Conservation (phyloP, 345 rosid species). For the Physaria fendleri region DNA sequence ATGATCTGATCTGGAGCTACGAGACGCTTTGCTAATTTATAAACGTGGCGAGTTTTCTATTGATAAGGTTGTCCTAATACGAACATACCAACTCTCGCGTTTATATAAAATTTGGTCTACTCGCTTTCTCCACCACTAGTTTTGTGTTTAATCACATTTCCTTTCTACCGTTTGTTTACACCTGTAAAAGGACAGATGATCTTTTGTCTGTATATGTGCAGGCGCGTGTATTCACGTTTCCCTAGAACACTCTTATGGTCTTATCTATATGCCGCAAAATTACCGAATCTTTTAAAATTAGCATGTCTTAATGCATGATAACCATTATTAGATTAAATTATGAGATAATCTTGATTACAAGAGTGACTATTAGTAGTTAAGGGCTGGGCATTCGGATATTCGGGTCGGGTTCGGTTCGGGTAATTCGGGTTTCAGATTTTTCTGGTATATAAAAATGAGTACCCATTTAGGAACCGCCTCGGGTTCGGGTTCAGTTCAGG, state of each 20-base stretch:
- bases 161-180: background rate
- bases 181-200: background rate
- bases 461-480: too few relatives aligned
- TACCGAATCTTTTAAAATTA: background rate
- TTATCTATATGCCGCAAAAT: background rate
- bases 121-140: background rate
- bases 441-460: too few relatives aligned
- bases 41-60: conserved; percentile 13
- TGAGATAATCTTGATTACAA: background rate
- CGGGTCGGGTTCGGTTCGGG: too few relatives aligned
- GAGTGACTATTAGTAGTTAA: too few relatives aligned
- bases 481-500: too few relatives aligned
- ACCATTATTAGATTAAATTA: background rate
- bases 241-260: background rate
- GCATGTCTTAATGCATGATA: background rate
- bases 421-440: too few relatives aligned
- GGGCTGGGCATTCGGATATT: too few relatives aligned
- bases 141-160: background rate
- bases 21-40: background rate
- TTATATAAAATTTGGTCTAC: background rate
- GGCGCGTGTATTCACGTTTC: conserved; percentile 5
- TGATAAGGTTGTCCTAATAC: conserved; percentile 23
- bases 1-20: background rate
- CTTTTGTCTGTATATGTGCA: background rate
- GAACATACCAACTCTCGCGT: background rate